These are phyloP conservation scores for Fusarium ramigenum DNA, from an alignment of 2,329 filamentous ascomycete species.

Conservation along the genomic window DNA sequence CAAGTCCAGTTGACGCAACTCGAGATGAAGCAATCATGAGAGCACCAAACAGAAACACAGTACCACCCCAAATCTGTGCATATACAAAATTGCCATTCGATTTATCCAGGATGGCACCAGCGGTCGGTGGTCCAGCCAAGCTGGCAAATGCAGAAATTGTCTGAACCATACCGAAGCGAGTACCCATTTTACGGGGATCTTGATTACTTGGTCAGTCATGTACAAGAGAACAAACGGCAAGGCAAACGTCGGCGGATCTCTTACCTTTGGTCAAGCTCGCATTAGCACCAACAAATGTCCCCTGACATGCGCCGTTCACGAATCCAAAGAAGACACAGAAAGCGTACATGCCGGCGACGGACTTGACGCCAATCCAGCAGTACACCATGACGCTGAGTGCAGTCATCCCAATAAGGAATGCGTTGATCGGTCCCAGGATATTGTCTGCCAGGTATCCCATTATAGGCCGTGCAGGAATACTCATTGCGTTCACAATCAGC, in stretches of 20 bases:
- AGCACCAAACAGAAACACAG: constrained; percentile 50
- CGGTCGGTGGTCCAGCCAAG: constrained; percentile 53
- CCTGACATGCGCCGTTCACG: constrained; percentile 42
- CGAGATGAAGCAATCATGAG: constrained; percentile 47
- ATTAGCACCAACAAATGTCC: constrained; percentile 49
- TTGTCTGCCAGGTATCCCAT: constrained; percentile 69
- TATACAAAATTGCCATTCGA: constrained; percentile 48
- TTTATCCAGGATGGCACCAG: constrained; percentile 45
- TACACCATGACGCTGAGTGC: constrained; percentile 41
- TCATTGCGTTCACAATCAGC: constrained; percentile 72
- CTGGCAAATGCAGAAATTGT: constrained; percentile 53
- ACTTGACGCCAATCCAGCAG: constrained; percentile 44
- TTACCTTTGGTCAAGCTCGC: constrained; percentile 49
- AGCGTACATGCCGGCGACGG: constrained; percentile 42
- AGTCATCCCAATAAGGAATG: constrained; percentile 46
- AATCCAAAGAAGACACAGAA: constrained; percentile 46
- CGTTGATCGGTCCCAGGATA: constrained; percentile 60
- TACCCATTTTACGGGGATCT: constrained; percentile 54
- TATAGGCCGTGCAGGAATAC: constrained; percentile 64
- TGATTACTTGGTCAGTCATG: constrained; percentile 3
- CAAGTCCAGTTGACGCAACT: constrained; percentile 49
- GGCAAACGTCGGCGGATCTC: not conserved
- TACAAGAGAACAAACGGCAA: not conserved
- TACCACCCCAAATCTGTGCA: constrained; percentile 59
- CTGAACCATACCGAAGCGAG: constrained; percentile 55